Evolutionary conservation across 305 asterid species (phyloP).

Genomic region (Ajuga reptans): DNA sequence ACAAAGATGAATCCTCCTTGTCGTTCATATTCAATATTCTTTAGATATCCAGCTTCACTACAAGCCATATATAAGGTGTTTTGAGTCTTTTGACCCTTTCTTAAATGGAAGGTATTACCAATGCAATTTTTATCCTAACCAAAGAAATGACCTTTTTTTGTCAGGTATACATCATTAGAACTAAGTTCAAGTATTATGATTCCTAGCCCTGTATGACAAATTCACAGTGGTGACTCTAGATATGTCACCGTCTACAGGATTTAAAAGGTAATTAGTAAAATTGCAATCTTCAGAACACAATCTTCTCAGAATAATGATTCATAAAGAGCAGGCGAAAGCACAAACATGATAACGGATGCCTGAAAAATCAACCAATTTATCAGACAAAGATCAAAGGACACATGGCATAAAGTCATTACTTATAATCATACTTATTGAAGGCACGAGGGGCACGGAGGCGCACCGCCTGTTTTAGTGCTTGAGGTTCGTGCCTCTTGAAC

Average conservation of each 20-base stretch:
- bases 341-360: not conserved
- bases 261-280: not conserved
- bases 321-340: not conserved
- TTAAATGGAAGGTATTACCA: not conserved
- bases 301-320: not conserved
- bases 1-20: not conserved
- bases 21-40: not conserved
- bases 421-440: not conserved
- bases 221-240: not conserved
- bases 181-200: not conserved
- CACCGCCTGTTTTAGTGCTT: too few species aligned
- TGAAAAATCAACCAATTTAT: not conserved
- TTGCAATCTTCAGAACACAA: not conserved
- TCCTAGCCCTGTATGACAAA: not conserved
- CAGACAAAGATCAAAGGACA: not conserved
- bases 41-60: not conserved
- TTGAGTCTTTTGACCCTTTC: not conserved
- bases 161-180: not conserved
- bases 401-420: too few species aligned
- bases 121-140: not conserved
- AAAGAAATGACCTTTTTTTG: not conserved
- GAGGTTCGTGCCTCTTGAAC: too few species aligned
- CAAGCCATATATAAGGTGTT: not conserved
- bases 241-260: not conserved
- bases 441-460: too few species aligned